Evolutionary conservation across 108 stramenopile species (phyloP).

Genomic region (Skeletonema grethae): DNA sequence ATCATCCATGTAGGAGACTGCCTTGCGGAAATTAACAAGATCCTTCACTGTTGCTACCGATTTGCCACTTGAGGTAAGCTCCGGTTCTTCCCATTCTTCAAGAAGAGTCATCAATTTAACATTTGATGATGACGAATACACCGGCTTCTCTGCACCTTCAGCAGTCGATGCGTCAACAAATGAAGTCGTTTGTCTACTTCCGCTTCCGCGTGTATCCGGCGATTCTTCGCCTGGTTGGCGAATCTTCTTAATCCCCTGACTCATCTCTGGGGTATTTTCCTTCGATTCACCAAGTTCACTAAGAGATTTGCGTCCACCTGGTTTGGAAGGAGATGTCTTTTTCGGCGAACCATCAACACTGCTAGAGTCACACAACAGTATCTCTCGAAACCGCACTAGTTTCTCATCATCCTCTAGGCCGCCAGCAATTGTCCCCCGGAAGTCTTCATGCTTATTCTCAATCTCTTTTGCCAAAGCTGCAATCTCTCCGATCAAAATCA

Average conservation of each 20-base stretch:
- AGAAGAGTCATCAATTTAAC: conserved; percentile 39
- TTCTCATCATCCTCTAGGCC: conserved; percentile 21
- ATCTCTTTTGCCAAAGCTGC: conserved; percentile 50
- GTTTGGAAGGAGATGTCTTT: not conserved
- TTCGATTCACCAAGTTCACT: not conserved
- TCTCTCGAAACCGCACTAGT: conserved; percentile 26
- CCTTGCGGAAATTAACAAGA: conserved; percentile 65
- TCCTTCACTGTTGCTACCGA: conserved; percentile 55
- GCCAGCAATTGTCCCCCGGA: not conserved
- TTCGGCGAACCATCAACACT: conserved; percentile 6
- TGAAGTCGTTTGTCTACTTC: not conserved
- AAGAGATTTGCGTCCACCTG: conserved; percentile 15
- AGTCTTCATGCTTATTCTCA: conserved; percentile 21
- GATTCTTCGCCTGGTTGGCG: not conserved
- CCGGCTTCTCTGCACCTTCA: not conserved
- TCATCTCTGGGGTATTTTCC: not conserved
- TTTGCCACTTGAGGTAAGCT: conserved; percentile 24
- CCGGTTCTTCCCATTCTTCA: conserved; percentile 70
- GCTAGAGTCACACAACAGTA: conserved; percentile 17
- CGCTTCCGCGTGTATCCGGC: not conserved
- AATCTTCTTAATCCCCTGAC: not conserved
- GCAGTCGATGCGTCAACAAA: not conserved
- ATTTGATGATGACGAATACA: conserved; percentile 9
- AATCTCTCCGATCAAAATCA: conserved; percentile 66
- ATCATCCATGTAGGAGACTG: conserved; percentile 66